Evolutionary conservation across 2,329 filamentous ascomycete species (phyloP).

Genomic region (Plenodomus biglobosus): DNA sequence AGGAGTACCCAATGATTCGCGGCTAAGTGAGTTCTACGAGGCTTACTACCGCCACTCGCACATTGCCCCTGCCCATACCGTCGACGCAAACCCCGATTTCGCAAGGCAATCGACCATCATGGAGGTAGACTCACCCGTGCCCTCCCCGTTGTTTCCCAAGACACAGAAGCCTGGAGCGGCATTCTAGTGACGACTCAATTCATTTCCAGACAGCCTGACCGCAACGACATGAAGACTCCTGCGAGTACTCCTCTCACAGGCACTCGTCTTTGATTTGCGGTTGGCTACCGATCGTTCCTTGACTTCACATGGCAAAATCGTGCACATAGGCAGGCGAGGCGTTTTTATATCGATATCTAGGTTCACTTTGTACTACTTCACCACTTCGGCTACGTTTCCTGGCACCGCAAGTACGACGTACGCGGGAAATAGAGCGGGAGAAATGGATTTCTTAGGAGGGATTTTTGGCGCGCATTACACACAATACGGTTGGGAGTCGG

Average conservation of each 20-base stretch:
- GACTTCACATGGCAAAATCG: no score
- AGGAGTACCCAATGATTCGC: conserved; percentile 19
- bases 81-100: conserved; percentile 12
- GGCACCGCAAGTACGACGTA: background rate
- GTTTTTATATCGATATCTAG: no score
- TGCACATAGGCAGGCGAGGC: no score
- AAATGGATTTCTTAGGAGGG: no score
- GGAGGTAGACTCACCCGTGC: conserved; percentile 31
- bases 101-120: conserved; percentile 32
- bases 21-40: conserved; percentile 46
- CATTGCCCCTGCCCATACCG: conserved; percentile 10
- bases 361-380: no score
- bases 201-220: background rate
- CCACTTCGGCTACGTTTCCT: background rate
- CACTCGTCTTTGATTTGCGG: no score
- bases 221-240: no score
- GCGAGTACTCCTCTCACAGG: no score
- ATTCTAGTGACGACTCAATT: conserved; percentile 12
- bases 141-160: conserved; percentile 24
- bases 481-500: no score
- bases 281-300: no score
- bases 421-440: conserved; percentile 2
- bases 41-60: conserved; percentile 43
- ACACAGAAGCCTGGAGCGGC: conserved; percentile 23
- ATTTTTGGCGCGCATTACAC: no score